A percentile compares a stretch with the other conserved stretches of the same genome.
phyloP scores from a whole-genome alignment of 129 eudicot genomes.

The Flaveria bidentis region DNA sequence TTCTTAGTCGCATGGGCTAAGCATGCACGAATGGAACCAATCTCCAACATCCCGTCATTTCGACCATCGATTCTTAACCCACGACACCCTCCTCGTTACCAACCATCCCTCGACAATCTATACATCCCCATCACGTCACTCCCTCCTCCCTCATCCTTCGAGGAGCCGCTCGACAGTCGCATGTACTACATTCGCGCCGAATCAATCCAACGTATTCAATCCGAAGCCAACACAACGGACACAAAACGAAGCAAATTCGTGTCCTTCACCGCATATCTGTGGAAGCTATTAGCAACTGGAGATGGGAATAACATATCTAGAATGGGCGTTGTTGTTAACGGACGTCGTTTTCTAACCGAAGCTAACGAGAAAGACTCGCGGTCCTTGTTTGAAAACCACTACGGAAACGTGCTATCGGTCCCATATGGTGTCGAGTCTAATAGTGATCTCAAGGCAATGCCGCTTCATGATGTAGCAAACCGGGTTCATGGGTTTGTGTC shows the following conservation, averaged over 20 bases:
- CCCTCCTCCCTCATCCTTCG: slow-evolving; percentile 4
- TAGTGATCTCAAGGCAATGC: background rate
- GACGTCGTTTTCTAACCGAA: background rate
- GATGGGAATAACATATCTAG: background rate
- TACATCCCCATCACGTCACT: slow-evolving; percentile 2
- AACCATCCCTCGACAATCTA: background rate
- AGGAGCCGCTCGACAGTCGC: background rate
- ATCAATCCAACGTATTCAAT: background rate
- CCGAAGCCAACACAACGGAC: background rate
- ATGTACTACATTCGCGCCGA: background rate
- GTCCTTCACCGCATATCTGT: background rate
- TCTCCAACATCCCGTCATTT: background rate
- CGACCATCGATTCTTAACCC: background rate
- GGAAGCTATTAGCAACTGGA: background rate
- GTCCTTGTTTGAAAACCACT: background rate
- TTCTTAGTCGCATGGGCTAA: background rate
- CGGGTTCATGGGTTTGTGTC: background rate
- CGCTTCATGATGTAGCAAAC: background rate
- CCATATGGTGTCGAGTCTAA: background rate
- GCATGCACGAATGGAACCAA: background rate
- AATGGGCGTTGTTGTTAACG: slow-evolving; percentile 6
- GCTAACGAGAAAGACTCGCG: background rate
- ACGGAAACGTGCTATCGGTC: background rate
- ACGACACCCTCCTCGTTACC: background rate
- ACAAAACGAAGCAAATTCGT: background rate